Evolutionary conservation across 139 green algal species (phyloP), one percentile per base, ranked within the genome.

Genomic region (Picochlorum sp.): DNA sequence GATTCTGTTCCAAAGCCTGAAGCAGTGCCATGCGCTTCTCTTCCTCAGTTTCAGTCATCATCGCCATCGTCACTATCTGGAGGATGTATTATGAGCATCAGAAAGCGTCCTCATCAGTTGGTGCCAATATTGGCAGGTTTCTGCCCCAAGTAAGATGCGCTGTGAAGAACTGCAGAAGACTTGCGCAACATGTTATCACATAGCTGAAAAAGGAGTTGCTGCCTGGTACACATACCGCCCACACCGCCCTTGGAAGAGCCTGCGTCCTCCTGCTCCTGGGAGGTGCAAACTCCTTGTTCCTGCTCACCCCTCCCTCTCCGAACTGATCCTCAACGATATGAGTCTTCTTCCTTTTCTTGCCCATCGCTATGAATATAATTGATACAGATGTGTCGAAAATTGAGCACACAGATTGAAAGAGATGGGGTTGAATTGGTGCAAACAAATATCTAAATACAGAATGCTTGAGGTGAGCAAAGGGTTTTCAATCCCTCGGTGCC

Each of bases 121-220:
- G 52, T 24, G 34, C 34, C 34, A 41, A 41, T 41, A 41, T 41
- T 41, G 34, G 34, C 34, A 50, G 26, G 16, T 59, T 67, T 18
- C 34, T 41, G 34, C 5, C 76, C 74, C 31, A n/a, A 92, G 60
- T 60, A n/a, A 92, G 61, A 71, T 92, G 81, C 18, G 77, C 63
- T n/a, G 61, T 91, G 87, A 24, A n/a, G n/a, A 71, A 63, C 57
- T 92, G 80, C 45, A 91, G 68, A 51, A 92, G n/a, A 92, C 65
- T 90, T 91, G 41, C 84, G 85, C 15, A n/a, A 88, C 66, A 13
- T 86, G 75, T 2, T 78, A n/a, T 66, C 10, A 78, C 41, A 59
- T 76, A 88, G 2, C n/a, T 34, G 60, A n/a, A 1, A 88, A 45
- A 28, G 71, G 77, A 3, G 67, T n/a, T 54, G 28, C 62, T 54